Evolutionary conservation across 2,329 filamentous ascomycete species (phyloP), one percentile per base, ranked within the genome.

Genomic region (Exophiala calicioides): DNA sequence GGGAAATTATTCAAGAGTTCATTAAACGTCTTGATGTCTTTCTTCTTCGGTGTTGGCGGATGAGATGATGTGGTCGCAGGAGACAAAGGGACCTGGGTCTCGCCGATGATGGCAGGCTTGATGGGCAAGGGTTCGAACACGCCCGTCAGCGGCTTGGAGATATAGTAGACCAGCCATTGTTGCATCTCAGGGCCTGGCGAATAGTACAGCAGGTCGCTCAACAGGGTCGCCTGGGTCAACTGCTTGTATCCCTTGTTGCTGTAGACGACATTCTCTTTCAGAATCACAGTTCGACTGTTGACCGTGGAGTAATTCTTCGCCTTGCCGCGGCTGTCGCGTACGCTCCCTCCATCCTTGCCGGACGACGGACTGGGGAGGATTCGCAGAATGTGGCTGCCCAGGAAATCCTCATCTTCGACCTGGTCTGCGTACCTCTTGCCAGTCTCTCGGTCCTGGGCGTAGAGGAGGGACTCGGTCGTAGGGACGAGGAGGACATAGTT

Each of bases 171-270:
- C 32, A 98, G 81, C 90, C 93, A 98, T 77, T 90, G 88, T 59
- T 90, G 85, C 10, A 88, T 85, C 60, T 97, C 91, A 60, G 88
- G 80, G n/a, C 81, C 83, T 61, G 96, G 88, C 37, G 89, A 85
- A 62, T 94, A 95, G 79, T 89, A 97, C 29, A 95, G 79, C 27
- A 80, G 76, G 67, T 98, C 94, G 63, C 80, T 80, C 47, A 96
- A 74, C 24, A 97, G 74, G 63, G 93, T 90, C 23, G 90, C 88
- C 65, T 97, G 93, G 55, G 88, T 90, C 53, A 96, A 75, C 24
- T 82, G 82, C 71, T 93, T 95, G 78, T 97, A 98, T 40, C 90
- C 93, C 77, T 98, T 98, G 65, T 97, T 97, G 66, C 86, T 96
- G 70, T 94, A 98, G 30, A 97, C 80, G 59, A 86, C 86, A 19